A percentile compares a stretch with the other conserved stretches of the same genome.
Evolutionary conservation across 2,329 filamentous ascomycete species (phyloP).

Genomic region (Penicillium sclerotiorum): DNA sequence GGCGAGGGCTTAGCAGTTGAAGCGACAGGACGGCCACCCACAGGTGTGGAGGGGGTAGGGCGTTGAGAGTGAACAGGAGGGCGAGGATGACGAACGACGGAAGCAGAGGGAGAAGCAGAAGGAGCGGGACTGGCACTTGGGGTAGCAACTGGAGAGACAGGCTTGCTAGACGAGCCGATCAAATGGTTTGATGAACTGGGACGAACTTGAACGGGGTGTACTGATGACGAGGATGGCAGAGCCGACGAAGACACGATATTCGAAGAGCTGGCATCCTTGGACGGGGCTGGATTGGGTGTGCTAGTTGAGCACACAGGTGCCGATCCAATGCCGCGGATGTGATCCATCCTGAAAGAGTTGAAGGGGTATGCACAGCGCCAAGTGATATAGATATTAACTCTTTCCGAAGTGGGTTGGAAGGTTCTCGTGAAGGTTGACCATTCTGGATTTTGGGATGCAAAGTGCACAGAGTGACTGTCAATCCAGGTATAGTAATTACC

Average conservation of each 20-base stretch:
- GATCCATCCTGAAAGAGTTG: background rate
- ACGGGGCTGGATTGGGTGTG: background rate
- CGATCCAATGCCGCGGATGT: background rate
- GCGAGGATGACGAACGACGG: background rate
- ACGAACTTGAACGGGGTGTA: background rate
- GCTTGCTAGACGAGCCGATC: background rate
- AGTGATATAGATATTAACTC: background rate
- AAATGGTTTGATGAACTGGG: background rate
- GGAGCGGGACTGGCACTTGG: background rate
- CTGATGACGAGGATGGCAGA: background rate
- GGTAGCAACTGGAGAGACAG: background rate
- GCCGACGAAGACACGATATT: background rate
- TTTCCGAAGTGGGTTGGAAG: background rate
- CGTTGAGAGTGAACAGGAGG: too few relatives aligned
- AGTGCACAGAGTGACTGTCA: too few relatives aligned
- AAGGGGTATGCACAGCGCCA: background rate
- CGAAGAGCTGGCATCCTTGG: background rate
- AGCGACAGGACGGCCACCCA: slow-evolving; percentile 1
- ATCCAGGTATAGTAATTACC: background rate
- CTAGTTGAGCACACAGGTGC: background rate
- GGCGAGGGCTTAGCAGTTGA: background rate
- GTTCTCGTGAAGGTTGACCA: background rate
- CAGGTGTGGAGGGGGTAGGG: background rate
- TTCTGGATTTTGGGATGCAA: background rate
- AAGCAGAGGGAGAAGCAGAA: background rate